Base-by-base conservation (phyloP, 441 rosid genomes). In the Lagerstroemia fauriei region DNA sequence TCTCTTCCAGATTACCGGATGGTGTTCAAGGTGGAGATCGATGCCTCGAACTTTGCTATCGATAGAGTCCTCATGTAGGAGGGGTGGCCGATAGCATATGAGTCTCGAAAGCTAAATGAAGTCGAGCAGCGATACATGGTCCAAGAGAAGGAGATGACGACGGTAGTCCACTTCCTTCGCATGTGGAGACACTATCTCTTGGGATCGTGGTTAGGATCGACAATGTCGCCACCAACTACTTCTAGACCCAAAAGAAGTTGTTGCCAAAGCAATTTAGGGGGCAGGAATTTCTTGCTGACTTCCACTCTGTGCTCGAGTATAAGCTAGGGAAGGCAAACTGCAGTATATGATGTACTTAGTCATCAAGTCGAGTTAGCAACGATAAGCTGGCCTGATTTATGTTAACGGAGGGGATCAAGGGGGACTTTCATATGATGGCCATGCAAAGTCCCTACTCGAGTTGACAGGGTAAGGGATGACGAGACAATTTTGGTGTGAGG, bases 111-210 rank as follows among this genome's bases (percentile, higher is more conserved):
- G 72, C 72, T 78, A 11, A 78, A 61, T 20, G 70, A 57, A 3
- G 38, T 32, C 7, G 20, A 78, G 47, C 8, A 27, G 31, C 16
- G 53, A 27, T 38, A 78, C 32, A 78, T 12, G 17, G 72, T 59
- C 12, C 80, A 78, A 7, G 72, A 78, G 27, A 78, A 78, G 7
- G 80, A 78, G 47, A 57, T 78, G 48, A 78, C 22, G 9, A 44
- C 12, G 7, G 24, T 78, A 9, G 50, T 78, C 14, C 72, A 78
- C 24, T 78, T 31, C 29, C 27, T 61, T 18, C 63, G 12, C 12
- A 32, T 18, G 50, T 76, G 66, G 78, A 13, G 66, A 3, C 78
- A 76, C 17, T 76, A 75, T 20, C 17, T 75, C 16, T 7, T 75
- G 18, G 78, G 78, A 0, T 75, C 61, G 1, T 18, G 25, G 56